A percentile compares a stretch with the other conserved stretches of the same genome.
phyloP scores from a whole-genome alignment of 306 rosid species.

The Citrullus colocynthis region DNA sequence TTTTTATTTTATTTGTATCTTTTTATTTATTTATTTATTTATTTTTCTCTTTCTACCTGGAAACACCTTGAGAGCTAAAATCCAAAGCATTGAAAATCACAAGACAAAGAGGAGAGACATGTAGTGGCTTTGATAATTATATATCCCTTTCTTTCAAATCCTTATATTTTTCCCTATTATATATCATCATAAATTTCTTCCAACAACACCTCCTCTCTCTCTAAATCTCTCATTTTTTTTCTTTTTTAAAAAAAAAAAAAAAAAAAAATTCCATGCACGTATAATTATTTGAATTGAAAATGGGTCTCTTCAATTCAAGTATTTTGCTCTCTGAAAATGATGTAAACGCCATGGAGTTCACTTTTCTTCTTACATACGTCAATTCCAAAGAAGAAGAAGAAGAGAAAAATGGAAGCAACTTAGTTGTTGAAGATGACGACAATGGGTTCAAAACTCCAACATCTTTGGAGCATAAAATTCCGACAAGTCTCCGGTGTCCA shows the following conservation, averaged over 20 bases:
- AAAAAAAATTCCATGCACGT: neutral
- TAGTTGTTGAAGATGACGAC: constrained; percentile 1
- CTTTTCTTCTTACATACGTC: constrained; percentile 4
- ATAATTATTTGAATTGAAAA: constrained; percentile 2
- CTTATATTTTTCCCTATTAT: neutral
- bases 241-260: neutral
- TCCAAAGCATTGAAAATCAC: constrained; percentile 25
- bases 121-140: neutral
- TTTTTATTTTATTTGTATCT: neutral
- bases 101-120: constrained; percentile 4
- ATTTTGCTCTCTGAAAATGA: constrained; percentile 30
- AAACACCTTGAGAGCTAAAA: constrained; percentile 22
- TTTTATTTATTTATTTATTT: neutral
- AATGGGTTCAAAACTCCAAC: constrained; percentile 71
- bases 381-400: neutral
- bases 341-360: constrained; percentile 18
- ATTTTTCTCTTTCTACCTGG: constrained; percentile 13
- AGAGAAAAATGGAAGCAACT: neutral
- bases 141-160: neutral
- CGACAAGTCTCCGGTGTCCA: constrained; percentile 30
- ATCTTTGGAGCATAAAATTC: constrained; percentile 30
- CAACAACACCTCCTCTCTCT: neutral
- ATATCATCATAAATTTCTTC: neutral
- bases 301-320: constrained; percentile 25
- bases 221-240: neutral